Evolutionary conservation across 345 rosid genomes (phyloP).

Genomic region (Rhodamnia argentea): DNA sequence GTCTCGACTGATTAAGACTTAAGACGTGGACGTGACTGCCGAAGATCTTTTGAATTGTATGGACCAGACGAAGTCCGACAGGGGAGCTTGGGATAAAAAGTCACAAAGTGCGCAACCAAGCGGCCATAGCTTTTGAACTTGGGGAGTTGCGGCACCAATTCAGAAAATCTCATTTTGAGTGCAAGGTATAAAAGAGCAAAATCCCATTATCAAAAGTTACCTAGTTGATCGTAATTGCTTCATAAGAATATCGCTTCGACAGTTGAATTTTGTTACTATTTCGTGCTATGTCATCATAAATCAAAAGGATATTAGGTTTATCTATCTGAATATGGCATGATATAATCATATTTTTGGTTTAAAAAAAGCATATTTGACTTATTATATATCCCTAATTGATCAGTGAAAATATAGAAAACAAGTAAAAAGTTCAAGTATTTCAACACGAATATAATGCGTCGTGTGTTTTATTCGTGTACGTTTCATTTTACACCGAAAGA

Average conservation of each 20-base stretch:
- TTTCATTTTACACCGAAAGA: background rate
- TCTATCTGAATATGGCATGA: background rate
- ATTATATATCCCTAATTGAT: background rate
- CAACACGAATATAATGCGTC: background rate
- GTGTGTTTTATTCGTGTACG: background rate
- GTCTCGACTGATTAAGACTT: too few relatives aligned
- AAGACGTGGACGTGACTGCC: too few relatives aligned
- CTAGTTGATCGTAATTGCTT: background rate
- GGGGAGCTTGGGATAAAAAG: too few relatives aligned
- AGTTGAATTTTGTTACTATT: background rate
- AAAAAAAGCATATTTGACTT: background rate
- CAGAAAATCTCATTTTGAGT: too few relatives aligned
- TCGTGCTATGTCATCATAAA: background rate
- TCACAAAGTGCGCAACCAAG: too few relatives aligned
- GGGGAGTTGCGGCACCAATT: too few relatives aligned
- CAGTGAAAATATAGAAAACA: background rate
- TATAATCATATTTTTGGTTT: background rate
- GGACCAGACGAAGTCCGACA: too few relatives aligned
- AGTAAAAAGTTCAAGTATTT: background rate
- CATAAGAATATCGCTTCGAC: accelerated
- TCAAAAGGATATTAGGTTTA: background rate
- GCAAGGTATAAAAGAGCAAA: background rate
- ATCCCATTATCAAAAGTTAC: background rate
- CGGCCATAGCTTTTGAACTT: too few relatives aligned
- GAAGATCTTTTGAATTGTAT: background rate